Conservation (phyloP, 2,329 filamentous ascomycete species). For the Ophiostoma angusticollis region DNA sequence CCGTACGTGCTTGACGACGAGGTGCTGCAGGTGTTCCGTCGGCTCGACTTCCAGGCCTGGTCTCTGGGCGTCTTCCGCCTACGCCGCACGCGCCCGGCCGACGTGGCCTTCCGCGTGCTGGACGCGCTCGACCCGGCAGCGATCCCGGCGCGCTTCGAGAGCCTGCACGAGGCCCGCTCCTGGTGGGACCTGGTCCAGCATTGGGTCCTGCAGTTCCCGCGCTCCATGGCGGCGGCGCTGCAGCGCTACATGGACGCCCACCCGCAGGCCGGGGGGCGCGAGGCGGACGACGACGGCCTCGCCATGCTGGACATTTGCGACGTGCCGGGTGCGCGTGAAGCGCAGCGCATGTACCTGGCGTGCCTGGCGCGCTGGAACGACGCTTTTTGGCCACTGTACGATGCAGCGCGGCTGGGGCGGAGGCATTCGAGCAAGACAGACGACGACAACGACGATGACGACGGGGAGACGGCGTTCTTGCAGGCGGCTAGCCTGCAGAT, state of each 20-base stretch:
- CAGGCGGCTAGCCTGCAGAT: slow-evolving; percentile 28
- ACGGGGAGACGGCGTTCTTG: slow-evolving; percentile 17
- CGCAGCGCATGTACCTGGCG: slow-evolving; percentile 21
- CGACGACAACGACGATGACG: too few species aligned
- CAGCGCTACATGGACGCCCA: slow-evolving; percentile 8
- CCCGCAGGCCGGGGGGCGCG: slow-evolving; percentile 2
- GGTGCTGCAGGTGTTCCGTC: slow-evolving; percentile 19
- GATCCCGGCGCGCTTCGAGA: slow-evolving; percentile 15
- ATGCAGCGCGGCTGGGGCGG: slow-evolving; percentile 16
- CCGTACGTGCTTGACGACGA: slow-evolving; percentile 18
- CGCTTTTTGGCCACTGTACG: slow-evolving; percentile 26
- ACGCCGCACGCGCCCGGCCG: slow-evolving; percentile 8
- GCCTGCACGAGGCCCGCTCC: slow-evolving; percentile 17
- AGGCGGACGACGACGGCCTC: slow-evolving; percentile 1
- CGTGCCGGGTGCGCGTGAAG: slow-evolving; percentile 8
- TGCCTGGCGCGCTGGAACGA: slow-evolving; percentile 28
- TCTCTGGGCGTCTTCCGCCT: slow-evolving; percentile 14
- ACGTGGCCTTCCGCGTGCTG: slow-evolving; percentile 10
- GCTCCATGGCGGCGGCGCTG: slow-evolving; percentile 13
- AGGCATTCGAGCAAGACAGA: too few species aligned
- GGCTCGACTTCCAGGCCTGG: slow-evolving; percentile 20
- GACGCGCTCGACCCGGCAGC: slow-evolving; percentile 10
- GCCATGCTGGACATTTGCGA: slow-evolving; percentile 13
- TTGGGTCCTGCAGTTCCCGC: slow-evolving; percentile 16
- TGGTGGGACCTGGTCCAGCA: slow-evolving; percentile 21